Percentiles rank a stretch among this genome's conserved stretches.
Conservation (phyloP, 1,284 basidiomycete species). For the Moesziomyces parantarcticus region DNA sequence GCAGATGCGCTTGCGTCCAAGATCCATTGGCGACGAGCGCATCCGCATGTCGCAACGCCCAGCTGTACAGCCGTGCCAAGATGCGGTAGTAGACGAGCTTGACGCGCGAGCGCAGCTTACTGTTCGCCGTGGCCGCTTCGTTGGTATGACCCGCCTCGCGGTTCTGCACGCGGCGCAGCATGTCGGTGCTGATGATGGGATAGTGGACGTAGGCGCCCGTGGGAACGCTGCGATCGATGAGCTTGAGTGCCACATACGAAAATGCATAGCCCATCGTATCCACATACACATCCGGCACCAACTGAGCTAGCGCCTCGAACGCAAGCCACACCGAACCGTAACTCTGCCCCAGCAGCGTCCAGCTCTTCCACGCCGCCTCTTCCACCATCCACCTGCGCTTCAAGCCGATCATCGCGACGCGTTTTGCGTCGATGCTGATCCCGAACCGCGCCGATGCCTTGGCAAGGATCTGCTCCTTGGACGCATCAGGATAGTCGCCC, state of each 20-base stretch:
- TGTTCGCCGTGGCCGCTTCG: conserved; percentile 72
- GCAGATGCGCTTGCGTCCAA: conserved; percentile 90
- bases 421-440: conserved; percentile 76
- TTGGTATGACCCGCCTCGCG: conserved; percentile 76
- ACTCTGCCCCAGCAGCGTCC: conserved; percentile 91
- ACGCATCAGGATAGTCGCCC: conserved; percentile 71
- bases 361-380: conserved; percentile 83
- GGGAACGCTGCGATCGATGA: conserved; percentile 74
- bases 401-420: conserved; percentile 83
- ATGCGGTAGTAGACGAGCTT: conserved; percentile 91
- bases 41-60: conserved; percentile 78
- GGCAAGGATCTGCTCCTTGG: conserved; percentile 82
- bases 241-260: conserved; percentile 81
- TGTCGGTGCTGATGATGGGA: conserved; percentile 90
- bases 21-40: conserved; percentile 89
- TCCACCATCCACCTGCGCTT: conserved; percentile 79
- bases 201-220: conserved; percentile 95
- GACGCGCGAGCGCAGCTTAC: conserved; percentile 73
- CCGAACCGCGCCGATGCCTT: conserved; percentile 76
- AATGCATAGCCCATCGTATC: conserved; percentile 99
- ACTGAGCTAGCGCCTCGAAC: conserved; percentile 78
- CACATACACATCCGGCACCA: conserved; percentile 89
- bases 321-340: conserved; percentile 85
- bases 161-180: conserved; percentile 83
- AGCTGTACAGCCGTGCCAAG: conserved; percentile 84